Percentiles rank a stretch among this genome's conserved stretches.
These are phyloP conservation scores for Lachnum nothofagi DNA, from an alignment of 2,329 filamentous ascomycete genomes.

Conservation along the genomic window DNA sequence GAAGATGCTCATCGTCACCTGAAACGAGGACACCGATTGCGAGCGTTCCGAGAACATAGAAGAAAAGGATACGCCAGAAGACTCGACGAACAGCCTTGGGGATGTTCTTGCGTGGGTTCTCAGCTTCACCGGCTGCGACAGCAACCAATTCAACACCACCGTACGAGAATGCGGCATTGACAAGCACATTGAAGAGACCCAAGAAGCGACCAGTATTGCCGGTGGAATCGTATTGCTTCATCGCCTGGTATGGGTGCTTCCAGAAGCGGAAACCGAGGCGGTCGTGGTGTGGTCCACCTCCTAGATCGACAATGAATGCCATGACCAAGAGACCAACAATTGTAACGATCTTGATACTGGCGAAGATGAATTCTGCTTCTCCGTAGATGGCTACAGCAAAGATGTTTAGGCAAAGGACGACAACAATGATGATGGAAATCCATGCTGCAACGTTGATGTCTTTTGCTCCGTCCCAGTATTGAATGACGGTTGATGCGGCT, in stretches of 20 bases:
- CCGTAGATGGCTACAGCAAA: slow-evolving; percentile 54
- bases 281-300: slow-evolving; percentile 53
- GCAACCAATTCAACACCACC: slow-evolving; percentile 49
- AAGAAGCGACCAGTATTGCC: slow-evolving; percentile 55
- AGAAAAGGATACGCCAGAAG: slow-evolving; percentile 55
- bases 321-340: slow-evolving; percentile 58
- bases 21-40: slow-evolving; percentile 42
- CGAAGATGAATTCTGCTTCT: slow-evolving; percentile 57
- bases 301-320: slow-evolving; percentile 41
- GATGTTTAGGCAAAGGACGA: slow-evolving; percentile 43
- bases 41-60: slow-evolving; percentile 54
- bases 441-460: slow-evolving; percentile 30
- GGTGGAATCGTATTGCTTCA: slow-evolving; percentile 42
- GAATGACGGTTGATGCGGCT: slow-evolving; percentile 45
- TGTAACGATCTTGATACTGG: slow-evolving; percentile 46
- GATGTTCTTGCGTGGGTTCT: slow-evolving; percentile 61
- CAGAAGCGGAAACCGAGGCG: slow-evolving; percentile 64
- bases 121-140: slow-evolving; percentile 57
- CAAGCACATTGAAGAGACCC: slow-evolving; percentile 38
- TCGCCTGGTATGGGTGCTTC: slow-evolving; percentile 37
- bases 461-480: slow-evolving; percentile 39
- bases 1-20: slow-evolving; percentile 28
- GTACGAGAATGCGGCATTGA: slow-evolving; percentile 42
- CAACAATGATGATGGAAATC: slow-evolving; percentile 40
- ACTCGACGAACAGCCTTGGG: slow-evolving; percentile 58